Evolutionary conservation across 1,284 basidiomycete species (phyloP).

Genomic region (Leccinum solheimii): DNA sequence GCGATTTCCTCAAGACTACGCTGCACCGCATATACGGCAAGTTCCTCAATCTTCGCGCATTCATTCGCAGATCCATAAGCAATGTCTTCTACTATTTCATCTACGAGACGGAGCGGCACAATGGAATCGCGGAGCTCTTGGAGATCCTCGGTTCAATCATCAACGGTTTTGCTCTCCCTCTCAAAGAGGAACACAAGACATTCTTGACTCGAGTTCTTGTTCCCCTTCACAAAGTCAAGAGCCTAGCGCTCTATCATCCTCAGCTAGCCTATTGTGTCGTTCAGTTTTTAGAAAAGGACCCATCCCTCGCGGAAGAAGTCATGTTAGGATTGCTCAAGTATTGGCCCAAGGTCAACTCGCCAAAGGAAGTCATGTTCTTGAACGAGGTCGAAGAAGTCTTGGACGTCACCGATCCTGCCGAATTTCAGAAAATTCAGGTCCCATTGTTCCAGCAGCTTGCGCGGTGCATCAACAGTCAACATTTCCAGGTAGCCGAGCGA

Average conservation of each 20-base stretch:
- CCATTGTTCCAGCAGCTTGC: slow-evolving; percentile 94
- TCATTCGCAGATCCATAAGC: slow-evolving; percentile 99
- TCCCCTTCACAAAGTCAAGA: slow-evolving; percentile 98
- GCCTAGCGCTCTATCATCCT: slow-evolving; percentile 94
- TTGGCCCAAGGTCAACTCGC: slow-evolving; percentile 99
- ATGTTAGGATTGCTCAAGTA: slow-evolving; percentile 92
- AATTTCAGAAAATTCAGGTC: slow-evolving; percentile 96
- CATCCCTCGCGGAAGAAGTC: slow-evolving; percentile 91
- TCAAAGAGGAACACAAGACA: slow-evolving; percentile 99
- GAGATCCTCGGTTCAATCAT: slow-evolving; percentile 99
- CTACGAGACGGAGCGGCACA: slow-evolving; percentile 98
- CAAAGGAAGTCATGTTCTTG: slow-evolving; percentile 99
- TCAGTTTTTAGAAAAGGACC: slow-evolving; percentile 98
- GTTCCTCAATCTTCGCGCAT: slow-evolving; percentile 97
- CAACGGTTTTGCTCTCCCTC: slow-evolving; percentile 97
- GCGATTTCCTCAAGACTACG: slow-evolving; percentile 99
- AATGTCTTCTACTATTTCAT: slow-evolving; percentile 99
- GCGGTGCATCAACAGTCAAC: slow-evolving; percentile 98
- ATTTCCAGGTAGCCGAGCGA: slow-evolving; percentile 98
- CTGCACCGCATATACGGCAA: slow-evolving; percentile 99
- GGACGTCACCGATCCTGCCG: slow-evolving; percentile 95
- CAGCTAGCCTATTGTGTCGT: slow-evolving; percentile 99
- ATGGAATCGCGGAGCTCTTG: slow-evolving; percentile 97
- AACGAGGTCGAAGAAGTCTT: slow-evolving; percentile 99
- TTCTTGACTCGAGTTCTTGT: slow-evolving; percentile 97